Evolutionary conservation across 1,284 basidiomycete genomes (phyloP).

Genomic region (Apiotrichum domesticum): DNA sequence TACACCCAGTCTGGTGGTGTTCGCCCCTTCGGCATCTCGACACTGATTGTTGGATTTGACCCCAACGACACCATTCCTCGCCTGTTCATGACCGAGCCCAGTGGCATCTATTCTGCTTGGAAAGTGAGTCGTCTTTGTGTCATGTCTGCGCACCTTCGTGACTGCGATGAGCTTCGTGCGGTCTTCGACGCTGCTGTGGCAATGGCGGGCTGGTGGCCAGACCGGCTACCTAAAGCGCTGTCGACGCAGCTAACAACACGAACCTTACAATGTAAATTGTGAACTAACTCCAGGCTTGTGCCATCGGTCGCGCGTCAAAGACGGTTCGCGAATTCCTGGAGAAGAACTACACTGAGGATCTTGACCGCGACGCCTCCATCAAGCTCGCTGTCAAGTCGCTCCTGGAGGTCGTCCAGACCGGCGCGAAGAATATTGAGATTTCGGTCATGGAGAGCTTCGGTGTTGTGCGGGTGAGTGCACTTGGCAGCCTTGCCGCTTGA

Average conservation of each 20-base stretch:
- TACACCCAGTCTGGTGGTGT: slow-evolving; percentile 99
- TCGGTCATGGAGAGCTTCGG: slow-evolving; percentile 93
- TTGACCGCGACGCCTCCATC: slow-evolving; percentile 81
- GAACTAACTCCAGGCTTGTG: slow-evolving; percentile 65
- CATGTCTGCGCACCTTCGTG: too few relatives aligned
- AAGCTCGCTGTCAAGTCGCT: slow-evolving; percentile 91
- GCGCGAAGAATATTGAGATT: slow-evolving; percentile 58
- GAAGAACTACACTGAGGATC: slow-evolving; percentile 93
- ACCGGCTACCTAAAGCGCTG: too few relatives aligned
- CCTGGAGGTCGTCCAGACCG: slow-evolving; percentile 60
- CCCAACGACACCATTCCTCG: slow-evolving; percentile 81
- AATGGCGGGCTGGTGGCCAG: too few relatives aligned
- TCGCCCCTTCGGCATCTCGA: slow-evolving; percentile 95
- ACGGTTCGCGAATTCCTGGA: slow-evolving; percentile 98
- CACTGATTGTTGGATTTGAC: slow-evolving; percentile 94
- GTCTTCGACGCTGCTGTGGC: too few relatives aligned
- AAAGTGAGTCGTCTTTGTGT: slow-evolving; percentile 58
- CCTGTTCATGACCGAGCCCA: slow-evolving; percentile 95
- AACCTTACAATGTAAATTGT: too few relatives aligned
- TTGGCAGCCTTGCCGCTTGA: not conserved
- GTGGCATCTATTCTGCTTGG: slow-evolving; percentile 97
- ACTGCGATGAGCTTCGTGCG: too few relatives aligned
- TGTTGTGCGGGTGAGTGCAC: slow-evolving; percentile 68
- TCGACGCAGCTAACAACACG: too few relatives aligned
- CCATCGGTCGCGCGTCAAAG: slow-evolving; percentile 95